Evolutionary conservation across 495 filamentous ascomycete species (phyloP).

Genomic region (Glonium stellatum): DNA sequence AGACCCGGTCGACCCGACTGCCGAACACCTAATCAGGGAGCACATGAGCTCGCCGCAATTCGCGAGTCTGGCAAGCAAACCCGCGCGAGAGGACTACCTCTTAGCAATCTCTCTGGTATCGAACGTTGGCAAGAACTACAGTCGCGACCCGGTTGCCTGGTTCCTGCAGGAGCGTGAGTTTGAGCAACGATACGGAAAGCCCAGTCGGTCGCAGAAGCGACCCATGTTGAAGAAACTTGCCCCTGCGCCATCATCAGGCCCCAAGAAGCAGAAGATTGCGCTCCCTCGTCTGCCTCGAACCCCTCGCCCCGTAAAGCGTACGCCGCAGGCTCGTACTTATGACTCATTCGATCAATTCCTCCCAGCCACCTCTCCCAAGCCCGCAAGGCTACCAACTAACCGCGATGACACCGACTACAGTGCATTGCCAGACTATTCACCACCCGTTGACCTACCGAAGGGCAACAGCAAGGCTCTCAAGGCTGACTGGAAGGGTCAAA

Average conservation of each 20-base stretch:
- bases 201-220: constrained; percentile 17
- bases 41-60: constrained; percentile 24
- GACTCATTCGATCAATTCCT: constrained; percentile 25
- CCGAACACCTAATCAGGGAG: constrained; percentile 14
- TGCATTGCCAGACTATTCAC: constrained; percentile 71
- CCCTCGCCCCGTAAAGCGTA: constrained; percentile 22
- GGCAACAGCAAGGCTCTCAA: constrained; percentile 63
- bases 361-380: constrained; percentile 28
- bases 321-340: constrained; percentile 18
- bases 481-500: constrained; percentile 79
- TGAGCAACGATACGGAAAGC: constrained; percentile 18
- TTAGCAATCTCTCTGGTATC: constrained; percentile 22
- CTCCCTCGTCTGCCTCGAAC: constrained; percentile 24
- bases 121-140: constrained; percentile 17
- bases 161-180: constrained; percentile 22
- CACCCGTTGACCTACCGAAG: constrained; percentile 55
- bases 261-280: constrained; percentile 22
- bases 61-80: constrained; percentile 15
- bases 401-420: constrained; percentile 83
- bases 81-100: constrained; percentile 28
- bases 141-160: constrained; percentile 17
- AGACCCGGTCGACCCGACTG: constrained; percentile 13
- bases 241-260: constrained; percentile 21
- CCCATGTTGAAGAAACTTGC: constrained; percentile 23
- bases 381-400: constrained; percentile 41